Evolutionary conservation across 805 yeast species (phyloP).

Genomic region (Yarrowia sp.): DNA sequence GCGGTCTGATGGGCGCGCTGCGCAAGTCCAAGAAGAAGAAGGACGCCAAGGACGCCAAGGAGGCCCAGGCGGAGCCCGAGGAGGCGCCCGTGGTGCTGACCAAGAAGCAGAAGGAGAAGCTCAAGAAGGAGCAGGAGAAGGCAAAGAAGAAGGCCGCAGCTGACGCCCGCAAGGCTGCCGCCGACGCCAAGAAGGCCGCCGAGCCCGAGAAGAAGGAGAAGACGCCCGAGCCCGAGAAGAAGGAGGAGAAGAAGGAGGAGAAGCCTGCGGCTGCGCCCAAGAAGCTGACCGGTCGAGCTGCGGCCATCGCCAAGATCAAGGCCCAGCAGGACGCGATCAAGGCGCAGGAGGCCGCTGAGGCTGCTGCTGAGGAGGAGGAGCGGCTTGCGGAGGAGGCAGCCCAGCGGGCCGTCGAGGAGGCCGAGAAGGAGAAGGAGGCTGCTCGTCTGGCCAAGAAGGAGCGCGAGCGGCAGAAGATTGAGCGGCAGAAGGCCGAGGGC

Average conservation of each 20-base stretch:
- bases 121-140: conserved; percentile 35
- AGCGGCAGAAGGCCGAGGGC: conserved; percentile 94
- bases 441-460: conserved; percentile 65
- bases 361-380: conserved; percentile 29
- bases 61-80: conserved; percentile 47
- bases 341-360: conserved; percentile 51
- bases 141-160: conserved; percentile 31
- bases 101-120: conserved; percentile 32
- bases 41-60: conserved; percentile 63
- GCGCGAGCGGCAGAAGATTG: conserved; percentile 80
- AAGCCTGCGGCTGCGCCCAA: conserved; percentile 16
- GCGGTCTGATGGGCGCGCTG: conserved; percentile 80
- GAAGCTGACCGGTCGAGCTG: conserved; percentile 24
- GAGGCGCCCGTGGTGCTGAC: conserved; percentile 33
- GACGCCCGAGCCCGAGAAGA: conserved; percentile 2
- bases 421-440: conserved; percentile 35
- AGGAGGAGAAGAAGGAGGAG: not conserved
- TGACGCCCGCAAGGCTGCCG: conserved; percentile 28
- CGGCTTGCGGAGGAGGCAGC: conserved; percentile 30
- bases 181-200: conserved; percentile 41
- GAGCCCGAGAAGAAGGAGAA: conserved; percentile 16
- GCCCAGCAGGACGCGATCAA: conserved; percentile 54
- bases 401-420: conserved; percentile 29
- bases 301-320: conserved; percentile 50
- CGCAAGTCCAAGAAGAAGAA: conserved; percentile 76